Base-by-base conservation (phyloP, 2,329 filamentous ascomycete genomes). In the Monilinia polystroma region DNA sequence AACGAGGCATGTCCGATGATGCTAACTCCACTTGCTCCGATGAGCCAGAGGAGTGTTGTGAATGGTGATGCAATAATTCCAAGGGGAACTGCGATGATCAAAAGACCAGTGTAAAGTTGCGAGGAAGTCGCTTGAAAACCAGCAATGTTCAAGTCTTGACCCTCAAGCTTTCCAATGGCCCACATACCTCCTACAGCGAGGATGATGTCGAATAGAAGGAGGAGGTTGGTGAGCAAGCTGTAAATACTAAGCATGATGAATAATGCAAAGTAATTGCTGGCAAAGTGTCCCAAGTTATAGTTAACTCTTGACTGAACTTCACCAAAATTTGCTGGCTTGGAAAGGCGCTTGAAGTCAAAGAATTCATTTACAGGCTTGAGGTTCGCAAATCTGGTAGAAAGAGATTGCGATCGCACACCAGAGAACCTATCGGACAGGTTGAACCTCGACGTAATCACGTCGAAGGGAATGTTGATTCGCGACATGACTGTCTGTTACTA, bases 211-310 rank as follows among this genome's bases (percentile, higher is more conserved):
- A 98, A 97, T 69, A 97, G 87, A 63, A 99, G 85, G 56, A 88
- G 80, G 76, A 87, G 83, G 81, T 97, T 98, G 74, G 92, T 95
- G 76, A 99, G 85, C 75, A 99, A 82, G 76, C 91, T 91, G 84
- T 99, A 99, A 81, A 99, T 90, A 83, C 90, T 92, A 76, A 99
- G 89, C 89, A 99, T 96, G 75, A 91, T 84, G 78, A 98, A 97
- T 74, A 98, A 87, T 71, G 91, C 90, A 73, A 91, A 90, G 85
- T 99, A 99, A 84, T 99, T 99, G 89, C 92, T 97, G 70, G 93
- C 96, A 84, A 96, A 99, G 83, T 98, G 90, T 78, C 90, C 88
- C 72, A 99, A 82, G 80, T 99, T 99, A 88, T 97, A 97, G 84
- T 96, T 96, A 81, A 97, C 89, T 72, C 94, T 88, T 74, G 90